Evolutionary conservation across 768 basidiomycete genomes (phyloP).

Genomic region (Mrakia frigida): DNA sequence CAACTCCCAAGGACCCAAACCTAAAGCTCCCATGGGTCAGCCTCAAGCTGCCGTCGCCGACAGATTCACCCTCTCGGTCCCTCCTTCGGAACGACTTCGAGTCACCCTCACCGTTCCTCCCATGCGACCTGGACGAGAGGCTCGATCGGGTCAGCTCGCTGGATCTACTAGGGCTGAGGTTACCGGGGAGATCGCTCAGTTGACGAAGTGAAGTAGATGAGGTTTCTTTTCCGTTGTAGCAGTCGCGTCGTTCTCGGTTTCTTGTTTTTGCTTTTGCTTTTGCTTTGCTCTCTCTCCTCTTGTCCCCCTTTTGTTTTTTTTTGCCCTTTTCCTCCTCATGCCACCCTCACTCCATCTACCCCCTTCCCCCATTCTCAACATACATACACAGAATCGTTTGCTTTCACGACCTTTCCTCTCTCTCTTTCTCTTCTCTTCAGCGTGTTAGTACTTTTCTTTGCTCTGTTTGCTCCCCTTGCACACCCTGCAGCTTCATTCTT

Average conservation of each 20-base stretch:
- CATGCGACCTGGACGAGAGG: slow-evolving; percentile 38
- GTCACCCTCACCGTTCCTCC: slow-evolving; percentile 49
- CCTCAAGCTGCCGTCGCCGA: slow-evolving; percentile 50
- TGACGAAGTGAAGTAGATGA: slow-evolving; percentile 8
- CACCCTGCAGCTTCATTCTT: too few relatives aligned
- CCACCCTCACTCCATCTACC: neutral
- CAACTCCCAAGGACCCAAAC: slow-evolving; percentile 39
- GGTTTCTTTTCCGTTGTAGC: slow-evolving; percentile 33
- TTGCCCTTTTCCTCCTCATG: slow-evolving; percentile 34
- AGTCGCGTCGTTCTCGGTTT: too few relatives aligned
- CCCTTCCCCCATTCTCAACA: neutral
- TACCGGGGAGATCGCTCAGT: slow-evolving; percentile 37
- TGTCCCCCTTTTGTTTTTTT: slow-evolving; percentile 32
- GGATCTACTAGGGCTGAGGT: slow-evolving; percentile 37
- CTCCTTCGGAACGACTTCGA: slow-evolving; percentile 66
- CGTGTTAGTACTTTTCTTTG: too few relatives aligned
- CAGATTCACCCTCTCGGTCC: slow-evolving; percentile 48
- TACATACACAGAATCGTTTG: too few relatives aligned
- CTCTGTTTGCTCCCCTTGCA: too few relatives aligned
- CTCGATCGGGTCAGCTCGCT: slow-evolving; percentile 27
- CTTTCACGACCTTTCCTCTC: too few relatives aligned
- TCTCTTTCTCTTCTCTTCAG: too few relatives aligned
- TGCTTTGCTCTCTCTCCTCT: slow-evolving; percentile 39
- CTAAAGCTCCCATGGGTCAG: slow-evolving; percentile 47
- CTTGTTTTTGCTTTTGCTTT: slow-evolving; percentile 39